A percentile compares a stretch with the other conserved stretches of the same genome.
Conservation (phyloP, 2,329 filamentous ascomycete genomes). For the Microcyclospora tardicrescens region DNA sequence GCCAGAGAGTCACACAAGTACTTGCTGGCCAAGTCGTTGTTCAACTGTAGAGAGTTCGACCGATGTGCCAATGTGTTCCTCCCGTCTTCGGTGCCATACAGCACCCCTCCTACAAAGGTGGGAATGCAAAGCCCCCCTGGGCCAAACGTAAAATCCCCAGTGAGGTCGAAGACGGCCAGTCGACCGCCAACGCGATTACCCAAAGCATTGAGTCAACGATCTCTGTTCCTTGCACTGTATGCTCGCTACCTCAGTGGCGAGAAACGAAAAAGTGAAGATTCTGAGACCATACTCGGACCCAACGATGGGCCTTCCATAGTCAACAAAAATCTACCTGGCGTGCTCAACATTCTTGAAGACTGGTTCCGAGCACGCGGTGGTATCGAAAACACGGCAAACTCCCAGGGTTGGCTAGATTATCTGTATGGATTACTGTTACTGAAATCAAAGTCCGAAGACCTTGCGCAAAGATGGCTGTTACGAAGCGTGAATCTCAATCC, state of each 20-base stretch:
- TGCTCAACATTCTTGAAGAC: conserved; percentile 62
- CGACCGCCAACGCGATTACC: conserved; percentile 22
- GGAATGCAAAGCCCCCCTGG: conserved; percentile 22
- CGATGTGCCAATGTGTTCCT: conserved; percentile 75
- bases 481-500: conserved; percentile 78
- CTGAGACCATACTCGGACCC: conserved; percentile 92
- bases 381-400: conserved; percentile 18
- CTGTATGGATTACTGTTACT: conserved; percentile 81
- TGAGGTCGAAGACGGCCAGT: background rate
- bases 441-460: conserved; percentile 78
- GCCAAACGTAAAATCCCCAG: conserved; percentile 34
- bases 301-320: conserved; percentile 71
- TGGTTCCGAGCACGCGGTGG: conserved; percentile 59
- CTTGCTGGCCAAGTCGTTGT: conserved; percentile 82
- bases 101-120: conserved; percentile 19
- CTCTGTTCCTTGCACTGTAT: conserved; percentile 82
- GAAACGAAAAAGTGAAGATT: conserved; percentile 91
- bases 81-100: conserved; percentile 48
- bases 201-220: conserved; percentile 64
- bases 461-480: conserved; percentile 77
- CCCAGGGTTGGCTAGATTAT: conserved; percentile 87
- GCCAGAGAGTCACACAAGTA: conserved; percentile 69
- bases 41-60: conserved; percentile 90
- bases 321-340: conserved; percentile 70
- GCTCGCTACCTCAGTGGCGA: conserved; percentile 87